These are phyloP conservation scores for Globisporangium emineosum DNA, from an alignment of 352 stramenopile species.

Conservation along the genomic window DNA sequence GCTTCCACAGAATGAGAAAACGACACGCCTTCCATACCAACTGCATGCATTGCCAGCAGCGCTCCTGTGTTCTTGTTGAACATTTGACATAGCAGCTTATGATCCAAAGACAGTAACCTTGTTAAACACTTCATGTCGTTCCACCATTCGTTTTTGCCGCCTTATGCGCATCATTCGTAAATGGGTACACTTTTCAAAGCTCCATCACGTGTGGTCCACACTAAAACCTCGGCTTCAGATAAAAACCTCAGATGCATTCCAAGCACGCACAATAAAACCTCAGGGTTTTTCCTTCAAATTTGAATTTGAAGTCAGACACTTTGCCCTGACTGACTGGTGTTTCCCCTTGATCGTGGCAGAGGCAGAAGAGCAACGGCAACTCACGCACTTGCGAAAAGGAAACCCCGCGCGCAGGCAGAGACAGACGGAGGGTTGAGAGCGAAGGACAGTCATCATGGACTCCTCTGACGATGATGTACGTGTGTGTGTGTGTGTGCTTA, in stretches of 20 bases:
- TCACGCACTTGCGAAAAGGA: constrained; percentile 10
- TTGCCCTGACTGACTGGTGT: background rate
- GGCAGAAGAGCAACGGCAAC: background rate
- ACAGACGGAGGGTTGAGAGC: background rate
- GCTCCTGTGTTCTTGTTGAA: background rate
- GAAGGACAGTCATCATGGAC: constrained; percentile 34
- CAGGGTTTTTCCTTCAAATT: constrained; percentile 2
- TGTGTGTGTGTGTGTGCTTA: constrained; percentile 1
- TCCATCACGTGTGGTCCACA: background rate
- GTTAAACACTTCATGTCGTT: too few species aligned
- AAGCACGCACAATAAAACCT: background rate
- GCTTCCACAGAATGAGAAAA: too few species aligned
- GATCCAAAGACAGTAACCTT: too few species aligned
- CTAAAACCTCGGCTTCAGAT: too few species aligned
- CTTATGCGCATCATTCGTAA: too few species aligned
- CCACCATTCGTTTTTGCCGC: background rate
- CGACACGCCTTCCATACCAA: too few species aligned
- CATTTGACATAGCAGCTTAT: too few species aligned
- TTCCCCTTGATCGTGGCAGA: background rate
- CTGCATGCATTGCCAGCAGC: background rate
- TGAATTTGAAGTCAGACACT: constrained; percentile 14
- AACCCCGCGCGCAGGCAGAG: background rate
- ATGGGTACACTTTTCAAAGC: background rate
- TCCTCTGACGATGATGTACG: constrained; percentile 52
- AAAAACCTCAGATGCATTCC: too few species aligned